Conservation (phyloP, 257 asterid species). For the Scutellaria baicalensis region DNA sequence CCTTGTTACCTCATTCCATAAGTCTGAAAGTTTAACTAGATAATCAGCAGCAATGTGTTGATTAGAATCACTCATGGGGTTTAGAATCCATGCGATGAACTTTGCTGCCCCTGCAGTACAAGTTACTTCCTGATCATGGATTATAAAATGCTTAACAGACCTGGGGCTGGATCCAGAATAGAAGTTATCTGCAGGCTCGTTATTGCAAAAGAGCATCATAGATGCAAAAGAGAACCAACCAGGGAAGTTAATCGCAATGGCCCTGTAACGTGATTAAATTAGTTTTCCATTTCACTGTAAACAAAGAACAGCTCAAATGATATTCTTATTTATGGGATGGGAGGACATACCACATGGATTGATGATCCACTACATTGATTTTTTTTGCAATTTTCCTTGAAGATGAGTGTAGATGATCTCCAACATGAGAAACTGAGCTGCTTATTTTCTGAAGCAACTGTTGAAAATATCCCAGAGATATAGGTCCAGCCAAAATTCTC, state of each 20-base stretch:
- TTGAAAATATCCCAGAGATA: conserved; percentile 41
- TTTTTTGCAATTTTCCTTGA: conserved; percentile 30
- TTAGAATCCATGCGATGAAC: conserved; percentile 64
- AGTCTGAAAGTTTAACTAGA: conserved; percentile 37
- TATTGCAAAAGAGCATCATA: conserved; percentile 42
- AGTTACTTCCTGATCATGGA: conserved; percentile 22
- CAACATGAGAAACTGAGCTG: conserved; percentile 25
- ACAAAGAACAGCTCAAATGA: conserved; percentile 14
- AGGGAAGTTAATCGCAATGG: conserved; percentile 62
- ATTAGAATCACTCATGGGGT: conserved; percentile 41
- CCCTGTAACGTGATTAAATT: conserved; percentile 35
- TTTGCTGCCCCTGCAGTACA: conserved; percentile 45
- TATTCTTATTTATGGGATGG: neutral
- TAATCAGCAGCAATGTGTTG: conserved; percentile 32
- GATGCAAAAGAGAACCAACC: conserved; percentile 67
- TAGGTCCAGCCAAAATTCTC: conserved; percentile 53
- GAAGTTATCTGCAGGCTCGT: conserved; percentile 15
- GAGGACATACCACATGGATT: conserved; percentile 55
- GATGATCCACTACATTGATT: conserved; percentile 40
- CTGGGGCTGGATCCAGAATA: conserved; percentile 12
- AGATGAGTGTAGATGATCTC: conserved; percentile 18
- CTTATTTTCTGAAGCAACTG: conserved; percentile 36
- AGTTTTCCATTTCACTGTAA: neutral
- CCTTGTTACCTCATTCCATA: conserved; percentile 30
- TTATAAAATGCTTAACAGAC: conserved; percentile 14